A percentile compares a stretch with the other conserved stretches of the same genome.
These are phyloP conservation scores for Dioscorea alata DNA, from an alignment of 106 monocot genomes.

Conservation along the genomic window DNA sequence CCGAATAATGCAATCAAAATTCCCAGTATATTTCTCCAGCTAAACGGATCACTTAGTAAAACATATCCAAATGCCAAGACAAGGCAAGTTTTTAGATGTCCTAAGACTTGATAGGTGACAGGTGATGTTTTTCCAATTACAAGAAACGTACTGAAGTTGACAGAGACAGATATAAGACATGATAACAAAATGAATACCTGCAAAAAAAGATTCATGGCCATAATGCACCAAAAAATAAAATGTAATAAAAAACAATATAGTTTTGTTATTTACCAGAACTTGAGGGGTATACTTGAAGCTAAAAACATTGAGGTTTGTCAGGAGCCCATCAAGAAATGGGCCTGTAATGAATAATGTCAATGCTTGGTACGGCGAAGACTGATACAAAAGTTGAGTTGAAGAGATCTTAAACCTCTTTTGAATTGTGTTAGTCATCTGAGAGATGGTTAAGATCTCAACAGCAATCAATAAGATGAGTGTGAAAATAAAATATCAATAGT, in stretches of 20 bases:
- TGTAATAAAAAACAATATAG: neutral
- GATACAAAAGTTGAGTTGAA: conserved; percentile 91
- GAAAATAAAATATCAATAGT: no score
- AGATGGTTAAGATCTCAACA: neutral
- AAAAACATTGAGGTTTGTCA: conserved; percentile 76
- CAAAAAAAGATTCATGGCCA: conserved; percentile 11
- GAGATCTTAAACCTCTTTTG: conserved; percentile 98
- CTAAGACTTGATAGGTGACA: conserved; percentile 93
- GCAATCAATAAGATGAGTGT: no score
- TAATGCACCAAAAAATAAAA: neutral
- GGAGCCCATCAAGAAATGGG: conserved; percentile 89
- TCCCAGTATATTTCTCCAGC: conserved; percentile 84
- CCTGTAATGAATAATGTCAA: conserved; percentile 66
- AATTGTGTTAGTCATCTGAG: conserved; percentile 96
- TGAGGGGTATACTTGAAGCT: conserved; percentile 80
- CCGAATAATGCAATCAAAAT: conserved; percentile 71
- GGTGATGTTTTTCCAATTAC: conserved; percentile 96
- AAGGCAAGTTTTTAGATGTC: conserved; percentile 90
- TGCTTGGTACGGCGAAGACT: conserved; percentile 92
- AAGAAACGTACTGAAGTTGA: conserved; percentile 94
- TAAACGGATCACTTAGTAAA: conserved; percentile 82
- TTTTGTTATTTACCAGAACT: conserved; percentile 55
- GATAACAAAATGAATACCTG: conserved; percentile 79
- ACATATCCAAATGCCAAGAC: conserved; percentile 84
- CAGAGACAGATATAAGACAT: conserved; percentile 84